Percentiles rank a stretch among this genome's conserved stretches.
These are phyloP conservation scores for Yamadazyma epiphylla DNA, from an alignment of 1,139 yeast species.

Conservation along the genomic window DNA sequence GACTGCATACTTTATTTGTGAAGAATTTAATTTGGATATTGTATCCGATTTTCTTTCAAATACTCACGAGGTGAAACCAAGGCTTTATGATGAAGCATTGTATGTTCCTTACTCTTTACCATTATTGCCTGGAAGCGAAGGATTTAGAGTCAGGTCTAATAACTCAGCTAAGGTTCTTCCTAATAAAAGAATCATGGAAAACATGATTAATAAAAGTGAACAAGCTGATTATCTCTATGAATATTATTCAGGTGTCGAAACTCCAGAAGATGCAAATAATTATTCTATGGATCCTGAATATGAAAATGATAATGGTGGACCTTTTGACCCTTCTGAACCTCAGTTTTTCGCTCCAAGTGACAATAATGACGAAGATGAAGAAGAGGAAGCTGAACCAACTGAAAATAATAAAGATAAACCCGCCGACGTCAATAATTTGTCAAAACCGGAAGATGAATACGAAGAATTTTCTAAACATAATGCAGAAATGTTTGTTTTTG, in stretches of 20 bases:
- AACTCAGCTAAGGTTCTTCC: conserved; percentile 60
- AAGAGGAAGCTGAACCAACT: conserved; percentile 6
- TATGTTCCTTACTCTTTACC: conserved; percentile 91
- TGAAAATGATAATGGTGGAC: conserved; percentile 33
- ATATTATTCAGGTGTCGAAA: conserved; percentile 79
- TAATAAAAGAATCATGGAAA: conserved; percentile 68
- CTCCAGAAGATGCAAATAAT: conserved; percentile 61
- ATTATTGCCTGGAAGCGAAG: conserved; percentile 80
- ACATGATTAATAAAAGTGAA: conserved; percentile 74
- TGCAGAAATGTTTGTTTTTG: conserved; percentile 87
- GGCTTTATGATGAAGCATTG: conserved; percentile 85
- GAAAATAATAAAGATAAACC: conserved; percentile 1
- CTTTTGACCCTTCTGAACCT: conserved; percentile 48
- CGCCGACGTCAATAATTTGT: background rate
- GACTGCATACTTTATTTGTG: conserved; percentile 88
- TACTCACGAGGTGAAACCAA: conserved; percentile 78
- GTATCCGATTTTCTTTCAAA: conserved; percentile 62
- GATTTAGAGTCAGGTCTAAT: conserved; percentile 78
- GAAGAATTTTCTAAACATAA: conserved; percentile 63
- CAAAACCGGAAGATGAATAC: conserved; percentile 1
- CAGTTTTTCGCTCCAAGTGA: conserved; percentile 46
- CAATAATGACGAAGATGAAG: conserved; percentile 4
- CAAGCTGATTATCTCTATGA: conserved; percentile 89
- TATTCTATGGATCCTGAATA: conserved; percentile 49
- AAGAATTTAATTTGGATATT: conserved; percentile 64